Conservation (phyloP, 768 basidiomycete genomes). For the Suillus discolor region DNA sequence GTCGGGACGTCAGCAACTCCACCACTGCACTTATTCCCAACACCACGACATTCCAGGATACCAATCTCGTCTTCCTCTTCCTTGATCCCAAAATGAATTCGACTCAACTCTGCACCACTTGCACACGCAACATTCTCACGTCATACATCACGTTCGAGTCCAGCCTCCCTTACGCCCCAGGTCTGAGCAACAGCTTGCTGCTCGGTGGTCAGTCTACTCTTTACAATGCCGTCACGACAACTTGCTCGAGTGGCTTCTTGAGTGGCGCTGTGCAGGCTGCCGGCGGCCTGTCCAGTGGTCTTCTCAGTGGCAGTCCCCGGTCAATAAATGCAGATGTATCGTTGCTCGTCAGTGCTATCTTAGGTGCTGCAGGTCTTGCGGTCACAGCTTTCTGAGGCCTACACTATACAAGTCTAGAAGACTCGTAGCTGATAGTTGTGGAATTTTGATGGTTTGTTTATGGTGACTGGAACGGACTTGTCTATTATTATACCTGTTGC, state of each 20-base stretch:
- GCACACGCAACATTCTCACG: constrained; percentile 77
- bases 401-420: neutral
- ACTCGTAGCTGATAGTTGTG: neutral
- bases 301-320: constrained; percentile 32
- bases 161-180: constrained; percentile 71
- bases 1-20: constrained; percentile 32
- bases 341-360: constrained; percentile 31
- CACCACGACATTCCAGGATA: constrained; percentile 49
- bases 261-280: constrained; percentile 68
- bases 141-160: constrained; percentile 80
- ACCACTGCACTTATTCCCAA: constrained; percentile 49
- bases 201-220: constrained; percentile 66
- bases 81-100: constrained; percentile 52
- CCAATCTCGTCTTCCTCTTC: constrained; percentile 84
- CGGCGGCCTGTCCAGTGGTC: constrained; percentile 50
- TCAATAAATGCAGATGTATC: constrained; percentile 27
- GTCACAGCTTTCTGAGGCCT: constrained; percentile 29
- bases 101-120: constrained; percentile 73
- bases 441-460: neutral
- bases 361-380: constrained; percentile 37
- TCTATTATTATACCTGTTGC: constrained; percentile 2
- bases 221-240: constrained; percentile 59
- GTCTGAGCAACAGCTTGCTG: constrained; percentile 64
- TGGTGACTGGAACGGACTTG: neutral
- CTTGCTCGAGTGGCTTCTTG: constrained; percentile 76